phyloP scores from a whole-genome alignment of 805 yeast genomes.

The Yamadazyma akitaensis region DNA sequence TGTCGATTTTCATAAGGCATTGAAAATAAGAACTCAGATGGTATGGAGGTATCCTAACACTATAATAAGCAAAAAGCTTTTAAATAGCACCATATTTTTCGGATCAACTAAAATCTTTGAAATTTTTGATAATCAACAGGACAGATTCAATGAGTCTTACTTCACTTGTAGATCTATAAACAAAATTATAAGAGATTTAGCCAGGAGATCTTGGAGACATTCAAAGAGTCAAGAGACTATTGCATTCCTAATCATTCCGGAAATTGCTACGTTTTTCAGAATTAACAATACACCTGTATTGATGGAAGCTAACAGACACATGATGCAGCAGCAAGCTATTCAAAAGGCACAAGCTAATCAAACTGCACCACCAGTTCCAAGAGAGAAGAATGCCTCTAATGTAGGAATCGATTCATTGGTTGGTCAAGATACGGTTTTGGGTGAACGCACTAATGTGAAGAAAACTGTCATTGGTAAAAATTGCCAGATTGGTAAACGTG shows the following conservation, averaged over 20 bases:
- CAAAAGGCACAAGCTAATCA: conserved; percentile 12
- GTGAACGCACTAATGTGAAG: conserved; percentile 83
- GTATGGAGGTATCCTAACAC: conserved; percentile 84
- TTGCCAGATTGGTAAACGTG: conserved; percentile 78
- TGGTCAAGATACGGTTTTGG: conserved; percentile 63
- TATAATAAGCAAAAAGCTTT: conserved; percentile 68
- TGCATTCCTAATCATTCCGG: conserved; percentile 68
- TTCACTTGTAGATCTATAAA: conserved; percentile 49
- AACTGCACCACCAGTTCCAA: conserved; percentile 12
- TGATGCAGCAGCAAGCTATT: conserved; percentile 61
- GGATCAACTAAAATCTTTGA: conserved; percentile 45
- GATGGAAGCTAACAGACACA: conserved; percentile 83
- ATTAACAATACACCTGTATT: conserved; percentile 76
- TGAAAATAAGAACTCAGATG: conserved; percentile 80
- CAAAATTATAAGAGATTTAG: conserved; percentile 78
- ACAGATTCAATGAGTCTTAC: conserved; percentile 33
- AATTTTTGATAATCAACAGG: conserved; percentile 42
- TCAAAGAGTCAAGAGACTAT: conserved; percentile 54
- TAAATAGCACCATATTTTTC: conserved; percentile 65
- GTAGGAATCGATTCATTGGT: conserved; percentile 86
- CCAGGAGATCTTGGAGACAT: conserved; percentile 91
- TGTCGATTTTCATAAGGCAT: conserved; percentile 66
- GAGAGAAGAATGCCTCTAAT: conserved; percentile 61
- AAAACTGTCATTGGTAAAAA: conserved; percentile 74
- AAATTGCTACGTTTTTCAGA: conserved; percentile 67